These are phyloP conservation scores for Nitzschia palea DNA, from an alignment of 108 stramenopile genomes.

Conservation along the genomic window DNA sequence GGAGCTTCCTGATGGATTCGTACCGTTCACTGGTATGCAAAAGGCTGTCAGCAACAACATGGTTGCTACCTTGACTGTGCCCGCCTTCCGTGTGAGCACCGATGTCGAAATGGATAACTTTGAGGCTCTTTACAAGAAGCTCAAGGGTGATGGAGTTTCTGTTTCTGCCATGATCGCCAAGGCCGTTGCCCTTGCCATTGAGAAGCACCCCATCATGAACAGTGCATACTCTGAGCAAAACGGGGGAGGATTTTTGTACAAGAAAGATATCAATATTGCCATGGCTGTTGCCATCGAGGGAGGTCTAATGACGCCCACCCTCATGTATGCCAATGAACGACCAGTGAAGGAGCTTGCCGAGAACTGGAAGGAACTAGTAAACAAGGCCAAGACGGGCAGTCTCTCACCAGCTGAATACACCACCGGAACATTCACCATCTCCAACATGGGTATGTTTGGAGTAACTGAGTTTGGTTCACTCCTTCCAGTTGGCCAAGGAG, in stretches of 20 bases:
- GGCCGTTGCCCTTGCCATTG: constrained; percentile 92
- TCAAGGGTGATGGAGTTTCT: constrained; percentile 93
- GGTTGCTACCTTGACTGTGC: constrained; percentile 88
- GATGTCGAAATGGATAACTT: constrained; percentile 92
- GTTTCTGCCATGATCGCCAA: constrained; percentile 94
- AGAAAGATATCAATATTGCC: constrained; percentile 96
- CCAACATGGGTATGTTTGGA: constrained; percentile 99
- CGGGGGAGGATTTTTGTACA: constrained; percentile 81
- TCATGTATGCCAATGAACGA: constrained; percentile 92
- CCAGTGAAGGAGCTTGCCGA: constrained; percentile 85
- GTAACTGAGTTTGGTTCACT: constrained; percentile 95
- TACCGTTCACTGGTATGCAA: constrained; percentile 97
- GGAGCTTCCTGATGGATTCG: constrained; percentile 86
- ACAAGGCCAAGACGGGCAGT: constrained; percentile 76
- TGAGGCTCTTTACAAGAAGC: constrained; percentile 87
- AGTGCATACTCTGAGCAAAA: constrained; percentile 79
- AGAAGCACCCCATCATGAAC: constrained; percentile 95
- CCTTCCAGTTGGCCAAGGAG: constrained; percentile 88
- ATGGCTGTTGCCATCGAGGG: constrained; percentile 98
- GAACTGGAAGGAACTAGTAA: constrained; percentile 94
- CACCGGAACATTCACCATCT: constrained; percentile 95
- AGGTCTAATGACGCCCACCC: constrained; percentile 96
- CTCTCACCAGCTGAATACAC: constrained; percentile 93
- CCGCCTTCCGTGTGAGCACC: constrained; percentile 92
- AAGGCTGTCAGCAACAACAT: constrained; percentile 97